A percentile compares a stretch with the other conserved stretches of the same genome.
These are phyloP conservation scores for Phlyctochytrium arcticum DNA, from an alignment of 192 early-diverging fungal genomes.

Conservation along the genomic window DNA sequence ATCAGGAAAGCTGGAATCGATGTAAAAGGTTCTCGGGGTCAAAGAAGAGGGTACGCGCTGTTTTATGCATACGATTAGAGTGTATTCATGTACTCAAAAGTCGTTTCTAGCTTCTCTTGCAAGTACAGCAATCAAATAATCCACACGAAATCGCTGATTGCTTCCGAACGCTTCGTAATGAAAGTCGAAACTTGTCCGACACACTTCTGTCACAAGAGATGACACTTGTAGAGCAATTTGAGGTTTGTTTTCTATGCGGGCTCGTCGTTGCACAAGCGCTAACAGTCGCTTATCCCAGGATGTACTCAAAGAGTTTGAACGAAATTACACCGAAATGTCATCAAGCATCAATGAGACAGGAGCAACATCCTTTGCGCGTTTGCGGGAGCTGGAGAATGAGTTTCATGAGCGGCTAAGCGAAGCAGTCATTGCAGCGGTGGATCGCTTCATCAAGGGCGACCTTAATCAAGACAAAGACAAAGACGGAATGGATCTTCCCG, in stretches of 20 bases:
- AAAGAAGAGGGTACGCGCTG: constrained; percentile 46
- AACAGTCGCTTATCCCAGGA: too few relatives aligned
- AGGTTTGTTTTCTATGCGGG: constrained; percentile 31
- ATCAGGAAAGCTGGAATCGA: constrained; percentile 40
- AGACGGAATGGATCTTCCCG: not conserved
- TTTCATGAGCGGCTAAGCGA: constrained; percentile 55
- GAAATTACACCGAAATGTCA: constrained; percentile 55
- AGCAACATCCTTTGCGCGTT: constrained; percentile 44
- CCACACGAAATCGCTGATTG: constrained; percentile 48
- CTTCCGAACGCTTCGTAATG: constrained; percentile 37
- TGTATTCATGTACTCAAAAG: not conserved
- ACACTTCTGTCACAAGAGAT: constrained; percentile 50
- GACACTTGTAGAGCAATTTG: constrained; percentile 60
- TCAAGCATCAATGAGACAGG: constrained; percentile 45
- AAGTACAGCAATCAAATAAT: constrained; percentile 38
- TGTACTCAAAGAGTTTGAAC: constrained; percentile 58
- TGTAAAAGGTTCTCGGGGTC: constrained; percentile 46
- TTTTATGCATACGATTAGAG: not conserved
- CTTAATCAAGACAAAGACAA: not conserved
- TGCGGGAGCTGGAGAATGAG: constrained; percentile 60
- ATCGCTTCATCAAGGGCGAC: constrained; percentile 57
- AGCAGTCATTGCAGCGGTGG: constrained; percentile 42
- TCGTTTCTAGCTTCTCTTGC: constrained; percentile 33
- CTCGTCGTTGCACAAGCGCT: too few relatives aligned
- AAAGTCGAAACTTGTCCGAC: constrained; percentile 40